phyloP scores from a whole-genome alignment of 208 protist species.

The Tritrichomonas musculus region DNA sequence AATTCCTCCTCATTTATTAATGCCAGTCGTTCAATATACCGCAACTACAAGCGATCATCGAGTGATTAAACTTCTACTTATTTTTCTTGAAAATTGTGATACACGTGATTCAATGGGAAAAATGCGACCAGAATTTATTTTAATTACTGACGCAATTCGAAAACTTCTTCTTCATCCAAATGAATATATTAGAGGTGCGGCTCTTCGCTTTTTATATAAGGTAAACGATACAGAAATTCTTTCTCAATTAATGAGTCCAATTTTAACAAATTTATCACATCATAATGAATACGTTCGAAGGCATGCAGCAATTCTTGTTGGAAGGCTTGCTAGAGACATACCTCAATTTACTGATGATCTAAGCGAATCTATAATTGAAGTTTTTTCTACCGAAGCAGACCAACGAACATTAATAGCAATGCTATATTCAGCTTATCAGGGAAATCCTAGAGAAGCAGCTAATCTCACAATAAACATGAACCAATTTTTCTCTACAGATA shows the following conservation, averaged over 20 bases:
- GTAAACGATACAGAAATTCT: slow-evolving; percentile 5
- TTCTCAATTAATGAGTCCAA: neutral
- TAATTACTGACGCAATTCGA: neutral
- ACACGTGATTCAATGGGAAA: neutral
- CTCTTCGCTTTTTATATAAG: slow-evolving; percentile 3
- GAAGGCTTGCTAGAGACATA: neutral
- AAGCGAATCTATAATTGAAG: neutral
- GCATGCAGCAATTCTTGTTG: neutral
- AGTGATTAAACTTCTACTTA: neutral
- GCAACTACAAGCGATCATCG: neutral
- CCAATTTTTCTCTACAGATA: neutral
- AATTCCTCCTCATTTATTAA: neutral
- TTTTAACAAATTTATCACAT: neutral
- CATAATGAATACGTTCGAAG: neutral
- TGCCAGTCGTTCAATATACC: slow-evolving; percentile 18
- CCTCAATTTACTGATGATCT: neutral
- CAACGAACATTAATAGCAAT: neutral
- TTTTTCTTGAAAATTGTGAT: neutral
- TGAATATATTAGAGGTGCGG: slow-evolving; percentile 21
- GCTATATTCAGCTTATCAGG: neutral
- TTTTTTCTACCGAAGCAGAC: neutral
- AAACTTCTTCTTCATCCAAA: neutral
- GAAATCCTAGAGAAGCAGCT: neutral
- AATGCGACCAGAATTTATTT: slow-evolving; percentile 31
- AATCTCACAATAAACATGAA: neutral